These are phyloP conservation scores for Apiotrichum gracile DNA, from an alignment of 1,284 basidiomycete genomes.

Conservation along the genomic window DNA sequence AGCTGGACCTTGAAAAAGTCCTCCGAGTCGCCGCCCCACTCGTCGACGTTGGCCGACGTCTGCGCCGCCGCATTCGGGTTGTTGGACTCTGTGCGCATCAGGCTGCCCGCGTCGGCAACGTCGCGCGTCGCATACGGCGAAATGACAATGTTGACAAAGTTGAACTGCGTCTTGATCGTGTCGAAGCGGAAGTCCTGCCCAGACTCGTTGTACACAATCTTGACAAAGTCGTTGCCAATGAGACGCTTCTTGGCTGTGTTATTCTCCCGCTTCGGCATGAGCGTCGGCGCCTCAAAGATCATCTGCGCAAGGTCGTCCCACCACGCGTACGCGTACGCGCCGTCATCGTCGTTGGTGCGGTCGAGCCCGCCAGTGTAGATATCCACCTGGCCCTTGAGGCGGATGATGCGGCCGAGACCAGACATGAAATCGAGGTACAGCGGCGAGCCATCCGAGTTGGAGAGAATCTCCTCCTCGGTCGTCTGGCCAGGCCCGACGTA, in stretches of 20 bases:
- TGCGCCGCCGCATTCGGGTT: neutral
- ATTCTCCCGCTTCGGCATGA: constrained; percentile 79
- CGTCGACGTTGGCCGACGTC: constrained; percentile 7
- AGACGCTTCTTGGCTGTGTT: constrained; percentile 85
- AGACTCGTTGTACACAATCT: constrained; percentile 96
- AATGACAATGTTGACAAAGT: constrained; percentile 96
- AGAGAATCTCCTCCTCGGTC: constrained; percentile 77
- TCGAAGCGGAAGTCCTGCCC: constrained; percentile 81
- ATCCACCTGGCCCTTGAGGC: constrained; percentile 83
- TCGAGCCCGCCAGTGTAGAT: constrained; percentile 93
- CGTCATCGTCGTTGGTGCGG: constrained; percentile 74
- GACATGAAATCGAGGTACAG: constrained; percentile 90
- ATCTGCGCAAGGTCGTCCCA: constrained; percentile 97
- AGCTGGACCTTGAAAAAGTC: constrained; percentile 86
- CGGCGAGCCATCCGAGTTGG: constrained; percentile 87
- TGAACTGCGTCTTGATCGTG: constrained; percentile 82
- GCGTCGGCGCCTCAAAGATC: constrained; percentile 90
- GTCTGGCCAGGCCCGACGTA: constrained; percentile 92
- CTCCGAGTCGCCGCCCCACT: constrained; percentile 33
- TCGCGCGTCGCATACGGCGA: constrained; percentile 84
- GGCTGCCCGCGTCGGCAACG: constrained; percentile 10
- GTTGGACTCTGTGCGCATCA: neutral
- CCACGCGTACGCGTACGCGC: constrained; percentile 88
- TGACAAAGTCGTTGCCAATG: constrained; percentile 90
- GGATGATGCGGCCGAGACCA: constrained; percentile 80